Conservation (phyloP, 73 alveolate species). For the Paramecium sonneborni region DNA sequence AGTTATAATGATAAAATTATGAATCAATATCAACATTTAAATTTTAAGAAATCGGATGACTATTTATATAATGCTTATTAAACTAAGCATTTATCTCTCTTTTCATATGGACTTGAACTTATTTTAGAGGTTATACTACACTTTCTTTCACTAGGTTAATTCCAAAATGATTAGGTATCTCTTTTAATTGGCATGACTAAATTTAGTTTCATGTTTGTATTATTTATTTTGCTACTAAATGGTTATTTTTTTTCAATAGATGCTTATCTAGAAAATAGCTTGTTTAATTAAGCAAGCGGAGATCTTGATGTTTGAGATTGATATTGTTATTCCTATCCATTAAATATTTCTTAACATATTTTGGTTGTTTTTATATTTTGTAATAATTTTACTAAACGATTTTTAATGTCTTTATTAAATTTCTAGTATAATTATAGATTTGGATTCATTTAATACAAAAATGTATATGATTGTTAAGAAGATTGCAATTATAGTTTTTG, state of each 20-base stretch:
- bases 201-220: background rate
- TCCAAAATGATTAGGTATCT: constrained; percentile 7
- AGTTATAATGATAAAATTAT: background rate
- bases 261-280: background rate
- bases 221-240: background rate
- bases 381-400: background rate
- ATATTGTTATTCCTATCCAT: background rate
- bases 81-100: background rate
- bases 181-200: background rate
- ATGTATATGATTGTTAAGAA: background rate
- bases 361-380: background rate
- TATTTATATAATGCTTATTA: background rate
- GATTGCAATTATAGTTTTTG: background rate
- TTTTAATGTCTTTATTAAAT: background rate
- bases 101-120: background rate
- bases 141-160: constrained; percentile 3
- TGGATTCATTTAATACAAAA: background rate
- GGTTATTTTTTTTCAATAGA: background rate
- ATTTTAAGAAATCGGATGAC: background rate
- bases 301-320: background rate
- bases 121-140: background rate
- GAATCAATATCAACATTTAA: background rate
- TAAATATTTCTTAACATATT: background rate
- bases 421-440: background rate
- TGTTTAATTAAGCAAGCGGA: background rate